Percentiles rank a stretch among this genome's conserved stretches.
Evolutionary conservation across 2,329 filamentous ascomycete species (phyloP).

Genomic region (Monilinia vaccinii-corymbosi): DNA sequence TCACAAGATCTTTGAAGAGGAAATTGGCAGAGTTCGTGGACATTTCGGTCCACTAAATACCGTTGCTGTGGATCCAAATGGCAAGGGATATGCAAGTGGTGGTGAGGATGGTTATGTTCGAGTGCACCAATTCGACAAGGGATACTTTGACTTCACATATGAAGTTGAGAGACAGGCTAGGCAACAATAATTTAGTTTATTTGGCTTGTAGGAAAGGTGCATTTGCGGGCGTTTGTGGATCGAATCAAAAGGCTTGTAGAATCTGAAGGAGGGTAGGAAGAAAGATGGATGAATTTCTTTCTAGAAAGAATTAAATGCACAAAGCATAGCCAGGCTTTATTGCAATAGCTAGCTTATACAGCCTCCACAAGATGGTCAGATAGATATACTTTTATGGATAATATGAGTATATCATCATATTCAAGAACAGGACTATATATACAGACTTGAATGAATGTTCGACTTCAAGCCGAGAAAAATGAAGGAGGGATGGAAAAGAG

Average conservation of each 20-base stretch:
- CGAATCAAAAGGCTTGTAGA: conserved; percentile 11
- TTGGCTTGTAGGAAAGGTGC: conserved; percentile 17
- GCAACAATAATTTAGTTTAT: conserved; percentile 23
- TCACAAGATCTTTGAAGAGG: conserved; percentile 99
- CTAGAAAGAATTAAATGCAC: conserved; percentile 1
- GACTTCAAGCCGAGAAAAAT: not conserved
- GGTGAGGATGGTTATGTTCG: conserved; percentile 98
- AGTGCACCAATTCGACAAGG: conserved; percentile 96
- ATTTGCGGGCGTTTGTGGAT: conserved; percentile 26
- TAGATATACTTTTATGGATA: not conserved
- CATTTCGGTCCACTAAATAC: conserved; percentile 89
- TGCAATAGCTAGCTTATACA: not conserved
- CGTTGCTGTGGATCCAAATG: conserved; percentile 84
- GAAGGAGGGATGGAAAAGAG: no score
- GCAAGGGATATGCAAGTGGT: conserved; percentile 87
- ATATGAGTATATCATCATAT: conserved; percentile 2
- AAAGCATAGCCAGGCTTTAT: not conserved
- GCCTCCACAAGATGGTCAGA: not conserved
- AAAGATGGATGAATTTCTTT: conserved; percentile 1
- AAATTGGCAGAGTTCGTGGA: conserved; percentile 92
- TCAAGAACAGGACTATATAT: not conserved
- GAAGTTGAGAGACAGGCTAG: conserved; percentile 82
- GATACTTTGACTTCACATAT: conserved; percentile 97
- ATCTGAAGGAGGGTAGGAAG: not conserved
- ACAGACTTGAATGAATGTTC: not conserved